Percentiles rank a stretch among this genome's conserved stretches.
phyloP scores from a whole-genome alignment of 202 grass and related monocot genomes.

The Alloteropsis angusta region DNA sequence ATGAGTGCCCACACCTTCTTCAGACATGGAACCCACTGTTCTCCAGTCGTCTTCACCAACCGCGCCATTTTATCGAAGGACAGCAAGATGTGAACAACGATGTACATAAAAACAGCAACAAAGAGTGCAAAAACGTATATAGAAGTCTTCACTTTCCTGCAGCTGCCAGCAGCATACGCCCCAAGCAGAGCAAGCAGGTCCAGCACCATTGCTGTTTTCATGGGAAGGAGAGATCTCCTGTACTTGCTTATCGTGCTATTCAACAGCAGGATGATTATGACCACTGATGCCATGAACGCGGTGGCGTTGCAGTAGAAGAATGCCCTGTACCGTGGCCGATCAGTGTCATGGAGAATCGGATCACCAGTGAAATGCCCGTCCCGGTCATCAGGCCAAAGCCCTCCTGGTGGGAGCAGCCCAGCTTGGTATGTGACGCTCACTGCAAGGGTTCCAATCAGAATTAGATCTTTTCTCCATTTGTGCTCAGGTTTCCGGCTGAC shows the following conservation, averaged over 20 bases:
- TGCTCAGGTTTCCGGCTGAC: background rate
- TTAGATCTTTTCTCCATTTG: constrained; percentile 52
- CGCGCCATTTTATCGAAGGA: constrained; percentile 28
- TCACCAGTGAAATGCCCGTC: constrained; percentile 33
- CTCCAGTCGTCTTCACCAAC: background rate
- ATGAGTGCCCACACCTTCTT: constrained; percentile 5
- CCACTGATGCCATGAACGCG: constrained; percentile 44
- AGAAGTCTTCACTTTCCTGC: constrained; percentile 36
- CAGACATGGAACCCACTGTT: constrained; percentile 14
- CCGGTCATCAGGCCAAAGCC: constrained; percentile 32
- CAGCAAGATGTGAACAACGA: constrained; percentile 27
- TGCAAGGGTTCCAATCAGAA: constrained; percentile 40
- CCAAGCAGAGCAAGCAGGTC: constrained; percentile 35
- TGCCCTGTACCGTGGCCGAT: constrained; percentile 27
- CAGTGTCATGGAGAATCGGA: constrained; percentile 37
- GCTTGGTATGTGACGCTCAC: constrained; percentile 46
- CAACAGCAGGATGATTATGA: constrained; percentile 55
- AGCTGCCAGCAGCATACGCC: constrained; percentile 39
- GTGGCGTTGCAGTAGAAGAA: constrained; percentile 60
- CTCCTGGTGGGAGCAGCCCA: constrained; percentile 40
- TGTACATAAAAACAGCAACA: constrained; percentile 33
- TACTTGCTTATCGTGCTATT: constrained; percentile 42
- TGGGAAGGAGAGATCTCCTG: constrained; percentile 33
- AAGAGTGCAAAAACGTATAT: constrained; percentile 31
- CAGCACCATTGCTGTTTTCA: constrained; percentile 52